Percentiles rank a stretch among this genome's conserved stretches.
Conservation (phyloP, 2,329 filamentous ascomycete species). For the Fusarium luffae region DNA sequence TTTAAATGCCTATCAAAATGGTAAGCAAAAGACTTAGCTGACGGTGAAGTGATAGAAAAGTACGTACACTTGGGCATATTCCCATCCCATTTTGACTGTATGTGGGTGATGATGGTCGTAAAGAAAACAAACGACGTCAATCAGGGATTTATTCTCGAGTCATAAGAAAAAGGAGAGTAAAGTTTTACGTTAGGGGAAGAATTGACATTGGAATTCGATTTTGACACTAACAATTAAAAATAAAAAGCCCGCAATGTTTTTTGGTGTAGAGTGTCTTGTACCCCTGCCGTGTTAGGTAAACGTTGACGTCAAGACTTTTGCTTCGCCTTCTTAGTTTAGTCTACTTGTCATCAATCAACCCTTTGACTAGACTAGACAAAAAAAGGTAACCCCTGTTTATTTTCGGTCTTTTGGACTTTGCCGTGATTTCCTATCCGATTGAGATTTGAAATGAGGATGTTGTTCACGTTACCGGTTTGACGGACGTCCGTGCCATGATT, state of each 20-base stretch:
- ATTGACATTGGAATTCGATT: not conserved
- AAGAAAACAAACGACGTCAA: not conserved
- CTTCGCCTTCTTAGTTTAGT: constrained; percentile 11
- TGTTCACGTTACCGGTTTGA: too few relatives aligned
- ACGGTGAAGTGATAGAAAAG: not conserved
- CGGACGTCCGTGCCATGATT: not conserved
- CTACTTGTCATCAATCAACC: constrained; percentile 14
- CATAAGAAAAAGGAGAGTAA: not conserved
- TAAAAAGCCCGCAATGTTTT: not conserved
- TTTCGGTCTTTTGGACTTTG: constrained; percentile 11
- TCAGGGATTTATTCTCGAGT: not conserved
- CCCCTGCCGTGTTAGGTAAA: constrained; percentile 21
- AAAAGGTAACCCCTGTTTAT: not conserved
- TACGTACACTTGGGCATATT: constrained; percentile 42
- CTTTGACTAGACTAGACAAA: not conserved
- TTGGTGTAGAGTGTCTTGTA: not conserved
- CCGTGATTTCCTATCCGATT: not conserved
- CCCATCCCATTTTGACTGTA: constrained; percentile 39
- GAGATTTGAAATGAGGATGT: too few relatives aligned
- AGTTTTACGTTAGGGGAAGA: constrained; percentile 4
- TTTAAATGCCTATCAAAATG: constrained; percentile 32
- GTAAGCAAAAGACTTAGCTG: not conserved
- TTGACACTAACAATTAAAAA: constrained; percentile 7
- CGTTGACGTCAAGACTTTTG: constrained; percentile 40
- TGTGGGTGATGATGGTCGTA: not conserved